Evolutionary conservation across 495 filamentous ascomycete genomes (phyloP), one percentile per base, ranked within the genome.

Genomic region (Corynascus novoguineensis): DNA sequence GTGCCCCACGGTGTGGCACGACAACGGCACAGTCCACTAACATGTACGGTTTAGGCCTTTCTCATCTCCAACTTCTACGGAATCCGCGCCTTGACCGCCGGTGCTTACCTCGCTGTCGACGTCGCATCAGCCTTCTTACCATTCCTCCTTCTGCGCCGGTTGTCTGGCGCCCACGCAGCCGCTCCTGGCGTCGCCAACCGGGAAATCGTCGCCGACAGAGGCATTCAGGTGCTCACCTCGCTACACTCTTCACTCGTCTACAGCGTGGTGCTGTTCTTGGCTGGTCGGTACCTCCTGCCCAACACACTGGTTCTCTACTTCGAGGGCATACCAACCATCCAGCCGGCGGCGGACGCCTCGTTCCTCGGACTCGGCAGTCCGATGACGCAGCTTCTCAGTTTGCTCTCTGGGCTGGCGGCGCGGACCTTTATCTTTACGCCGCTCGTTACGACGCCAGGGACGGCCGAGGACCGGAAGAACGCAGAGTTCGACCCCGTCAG

Each of bases 381-480:
- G 24, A 64, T 69, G 1, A 64, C 60, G 10, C 60, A 55, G 45
- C 41, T 60, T 4, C 59, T 70, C 31, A 57, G 62, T 45, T 60
- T 80, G 11, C 59, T 73, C 27, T 70, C 78, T n/a, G 90, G 90
- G 9, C 76, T 80, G 57, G 86, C 88, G 1, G 83, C 84, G 24
- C 77, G 80, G 42, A 77, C 77, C 45, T 90, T 95, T 67, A 80
- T 96, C 53, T 92, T 95, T 65, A 83, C 83, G 28, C 88, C 83
- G 14, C 68, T 84, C 59, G 82, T 82, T 12, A 73, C 79, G 2
- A 79, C 79, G 4, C 75, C 71, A 22, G 64, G 64, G 15, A 67
- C 73, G 7, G 55, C 65, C 14, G 59, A 65, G 29, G 65, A 76
- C 46, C 72, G 74, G 48, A 57, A 67, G 48, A 53, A 65, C 40